phyloP scores from a whole-genome alignment of 495 filamentous ascomycete species.

The Trichoderma orchidacearum region DNA sequence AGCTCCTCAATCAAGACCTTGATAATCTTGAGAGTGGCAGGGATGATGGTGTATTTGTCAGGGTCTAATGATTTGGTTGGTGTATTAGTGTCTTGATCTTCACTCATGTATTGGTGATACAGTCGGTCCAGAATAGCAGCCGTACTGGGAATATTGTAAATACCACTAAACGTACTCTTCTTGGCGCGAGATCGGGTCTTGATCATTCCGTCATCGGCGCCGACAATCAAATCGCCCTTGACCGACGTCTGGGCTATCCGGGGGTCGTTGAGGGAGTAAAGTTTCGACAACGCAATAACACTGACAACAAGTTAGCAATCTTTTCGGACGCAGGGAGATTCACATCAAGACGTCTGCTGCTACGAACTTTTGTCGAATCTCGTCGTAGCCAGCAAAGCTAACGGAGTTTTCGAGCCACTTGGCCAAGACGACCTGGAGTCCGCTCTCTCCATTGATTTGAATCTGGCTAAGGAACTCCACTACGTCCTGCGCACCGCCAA shows the following conservation, averaged over 20 bases:
- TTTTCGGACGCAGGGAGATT: background rate
- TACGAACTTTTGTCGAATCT: conserved; percentile 82
- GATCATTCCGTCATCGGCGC: conserved; percentile 59
- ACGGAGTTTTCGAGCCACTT: conserved; percentile 97
- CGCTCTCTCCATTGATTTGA: conserved; percentile 58
- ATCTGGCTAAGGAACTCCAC: conserved; percentile 81
- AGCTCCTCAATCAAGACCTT: conserved; percentile 93
- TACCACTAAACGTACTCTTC: conserved; percentile 33
- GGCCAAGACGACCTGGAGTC: conserved; percentile 72
- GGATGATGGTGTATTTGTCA: conserved; percentile 77
- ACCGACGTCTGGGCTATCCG: conserved; percentile 68
- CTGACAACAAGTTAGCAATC: conserved; percentile 31
- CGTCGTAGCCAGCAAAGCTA: conserved; percentile 92
- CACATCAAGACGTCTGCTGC: background rate
- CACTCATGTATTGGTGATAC: background rate
- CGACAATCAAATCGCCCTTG: conserved; percentile 81
- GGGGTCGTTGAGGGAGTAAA: conserved; percentile 77
- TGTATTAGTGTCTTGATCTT: background rate
- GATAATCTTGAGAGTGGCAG: conserved; percentile 83
- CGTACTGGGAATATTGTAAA: conserved; percentile 2
- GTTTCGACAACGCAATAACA: conserved; percentile 78
- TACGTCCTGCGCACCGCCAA: conserved; percentile 76
- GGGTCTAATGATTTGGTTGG: conserved; percentile 41
- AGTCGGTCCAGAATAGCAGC: background rate
- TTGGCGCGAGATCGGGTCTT: conserved; percentile 84